Conservation (phyloP, 2,329 filamentous ascomycete species). For the Cordyceps pruinosa region DNA sequence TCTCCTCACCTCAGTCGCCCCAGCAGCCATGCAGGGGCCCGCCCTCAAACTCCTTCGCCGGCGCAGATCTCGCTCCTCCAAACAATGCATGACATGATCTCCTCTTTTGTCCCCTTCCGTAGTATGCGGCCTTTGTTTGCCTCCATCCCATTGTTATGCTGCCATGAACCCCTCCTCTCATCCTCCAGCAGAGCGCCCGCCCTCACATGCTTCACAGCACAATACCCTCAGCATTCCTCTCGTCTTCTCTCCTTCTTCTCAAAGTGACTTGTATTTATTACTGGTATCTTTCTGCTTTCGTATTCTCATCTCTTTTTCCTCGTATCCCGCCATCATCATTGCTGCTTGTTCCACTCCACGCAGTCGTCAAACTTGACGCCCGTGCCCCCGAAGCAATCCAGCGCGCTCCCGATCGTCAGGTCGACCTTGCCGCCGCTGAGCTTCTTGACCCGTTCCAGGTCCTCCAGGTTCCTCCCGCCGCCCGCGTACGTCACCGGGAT, state of each 20-base stretch:
- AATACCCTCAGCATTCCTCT: neutral
- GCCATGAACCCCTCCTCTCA: neutral
- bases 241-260: neutral
- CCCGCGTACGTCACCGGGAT: slow-evolving; percentile 96
- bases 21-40: slow-evolving; percentile 24
- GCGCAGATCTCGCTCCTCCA: slow-evolving; percentile 2
- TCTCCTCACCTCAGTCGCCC: slow-evolving; percentile 20
- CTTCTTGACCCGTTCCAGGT: slow-evolving; percentile 73
- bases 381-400: slow-evolving; percentile 90
- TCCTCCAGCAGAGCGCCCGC: neutral
- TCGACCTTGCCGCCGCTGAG: slow-evolving; percentile 79
- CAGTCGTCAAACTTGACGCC: slow-evolving; percentile 86
- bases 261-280: neutral
- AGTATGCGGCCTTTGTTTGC: neutral
- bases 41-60: slow-evolving; percentile 11
- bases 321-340: too few relatives aligned
- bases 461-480: slow-evolving; percentile 74
- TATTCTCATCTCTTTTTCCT: too few relatives aligned
- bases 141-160: slow-evolving; percentile 1
- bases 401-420: slow-evolving; percentile 88
- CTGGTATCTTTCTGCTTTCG: neutral
- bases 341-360: slow-evolving; percentile 70
- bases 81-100: slow-evolving; percentile 9
- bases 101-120: neutral
- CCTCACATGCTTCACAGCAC: neutral